phyloP scores from a whole-genome alignment of 495 filamentous ascomycete genomes.

The Massariosphaeria phaeospora region DNA sequence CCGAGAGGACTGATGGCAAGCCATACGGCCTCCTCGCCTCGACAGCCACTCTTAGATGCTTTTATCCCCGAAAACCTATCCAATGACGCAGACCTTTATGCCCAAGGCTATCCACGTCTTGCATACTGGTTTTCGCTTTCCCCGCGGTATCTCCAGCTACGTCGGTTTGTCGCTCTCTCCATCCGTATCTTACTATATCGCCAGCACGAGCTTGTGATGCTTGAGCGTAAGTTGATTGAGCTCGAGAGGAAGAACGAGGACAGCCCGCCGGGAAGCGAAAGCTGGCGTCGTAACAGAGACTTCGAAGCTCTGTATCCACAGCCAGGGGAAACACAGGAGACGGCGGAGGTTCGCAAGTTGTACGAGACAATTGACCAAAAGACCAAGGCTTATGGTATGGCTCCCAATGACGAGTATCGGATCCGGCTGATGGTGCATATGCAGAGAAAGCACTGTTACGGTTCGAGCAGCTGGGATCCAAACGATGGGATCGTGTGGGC shows the following conservation, averaged over 20 bases:
- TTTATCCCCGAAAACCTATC: background rate
- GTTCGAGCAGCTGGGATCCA: background rate
- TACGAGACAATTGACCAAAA: no score
- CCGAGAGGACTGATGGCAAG: background rate
- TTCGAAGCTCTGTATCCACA: no score
- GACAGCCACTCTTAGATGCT: background rate
- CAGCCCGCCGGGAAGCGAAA: no score
- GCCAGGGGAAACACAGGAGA: no score
- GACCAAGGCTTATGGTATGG: no score
- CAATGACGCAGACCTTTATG: background rate
- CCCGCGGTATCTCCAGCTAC: constrained; percentile 1
- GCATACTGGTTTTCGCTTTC: constrained; percentile 2
- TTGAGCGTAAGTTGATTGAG: background rate
- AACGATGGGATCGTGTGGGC: no score
- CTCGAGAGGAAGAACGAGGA: no score
- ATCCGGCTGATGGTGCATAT: no score
- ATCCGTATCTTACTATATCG: background rate
- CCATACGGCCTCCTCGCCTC: background rate
- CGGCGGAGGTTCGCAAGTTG: no score
- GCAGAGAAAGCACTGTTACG: background rate
- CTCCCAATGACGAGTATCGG: no score
- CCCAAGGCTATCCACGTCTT: constrained; percentile 2
- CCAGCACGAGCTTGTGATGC: constrained; percentile 5
- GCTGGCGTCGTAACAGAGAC: no score
- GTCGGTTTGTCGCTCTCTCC: background rate